These are phyloP conservation scores for Colletotrichum sp. DNA, from an alignment of 2,329 filamentous ascomycete genomes.

Conservation along the genomic window DNA sequence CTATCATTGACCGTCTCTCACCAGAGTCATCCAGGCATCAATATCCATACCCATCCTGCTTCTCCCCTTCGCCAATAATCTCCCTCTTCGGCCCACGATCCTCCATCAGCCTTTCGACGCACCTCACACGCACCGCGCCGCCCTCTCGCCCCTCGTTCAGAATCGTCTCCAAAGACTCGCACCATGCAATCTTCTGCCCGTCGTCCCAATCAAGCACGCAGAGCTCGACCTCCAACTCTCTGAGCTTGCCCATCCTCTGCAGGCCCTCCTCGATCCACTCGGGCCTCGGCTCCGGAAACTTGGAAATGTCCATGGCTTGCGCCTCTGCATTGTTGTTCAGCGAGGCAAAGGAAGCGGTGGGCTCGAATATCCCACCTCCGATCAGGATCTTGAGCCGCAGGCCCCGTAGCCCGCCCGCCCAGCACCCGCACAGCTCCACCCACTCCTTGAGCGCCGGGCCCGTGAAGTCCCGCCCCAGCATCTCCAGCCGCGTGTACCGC, in stretches of 20 bases:
- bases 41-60: background rate
- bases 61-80: background rate
- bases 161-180: slow-evolving; percentile 29
- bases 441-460: slow-evolving; percentile 34
- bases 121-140: slow-evolving; percentile 25
- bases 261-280: slow-evolving; percentile 38
- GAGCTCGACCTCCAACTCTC: slow-evolving; percentile 46
- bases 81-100: background rate
- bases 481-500: slow-evolving; percentile 45
- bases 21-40: background rate
- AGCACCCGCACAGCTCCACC: slow-evolving; percentile 38
- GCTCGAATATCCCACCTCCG: slow-evolving; percentile 26
- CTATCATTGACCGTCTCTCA: background rate
- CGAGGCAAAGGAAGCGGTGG: slow-evolving; percentile 1
- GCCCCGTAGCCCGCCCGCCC: slow-evolving; percentile 39
- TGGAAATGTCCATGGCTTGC: slow-evolving; percentile 26
- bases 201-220: slow-evolving; percentile 32
- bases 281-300: slow-evolving; percentile 18
- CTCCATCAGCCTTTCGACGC: slow-evolving; percentile 25
- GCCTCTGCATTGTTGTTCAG: slow-evolving; percentile 14
- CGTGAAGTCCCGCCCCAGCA: slow-evolving; percentile 40
- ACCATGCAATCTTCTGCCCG: slow-evolving; percentile 39
- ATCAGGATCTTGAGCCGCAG: slow-evolving; percentile 42
- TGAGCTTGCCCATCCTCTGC: slow-evolving; percentile 30
- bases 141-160: slow-evolving; percentile 25